Evolutionary conservation across 2,329 filamentous ascomycete species (phyloP).

Genomic region (Leptographium galeiforme): DNA sequence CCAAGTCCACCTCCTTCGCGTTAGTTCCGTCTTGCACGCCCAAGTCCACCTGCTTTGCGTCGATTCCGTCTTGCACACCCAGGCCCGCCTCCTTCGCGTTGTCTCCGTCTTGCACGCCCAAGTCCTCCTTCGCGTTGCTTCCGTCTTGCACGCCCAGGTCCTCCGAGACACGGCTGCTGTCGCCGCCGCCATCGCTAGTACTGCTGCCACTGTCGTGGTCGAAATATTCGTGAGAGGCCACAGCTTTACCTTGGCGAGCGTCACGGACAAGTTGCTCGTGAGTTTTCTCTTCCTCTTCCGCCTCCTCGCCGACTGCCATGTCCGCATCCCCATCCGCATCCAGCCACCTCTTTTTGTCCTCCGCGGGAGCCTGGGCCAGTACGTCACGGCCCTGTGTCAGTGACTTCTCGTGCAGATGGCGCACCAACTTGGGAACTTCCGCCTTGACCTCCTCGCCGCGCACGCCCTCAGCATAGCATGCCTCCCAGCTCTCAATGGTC

Average conservation of each 20-base stretch:
- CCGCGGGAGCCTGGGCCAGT: conserved; percentile 55
- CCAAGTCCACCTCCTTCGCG: background rate
- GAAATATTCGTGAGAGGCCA: background rate
- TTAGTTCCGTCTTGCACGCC: no score
- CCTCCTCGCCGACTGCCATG: conserved; percentile 62
- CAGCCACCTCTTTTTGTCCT: conserved; percentile 67
- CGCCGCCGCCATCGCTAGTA: background rate
- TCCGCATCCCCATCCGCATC: conserved; percentile 60
- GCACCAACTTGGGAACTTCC: conserved; percentile 59
- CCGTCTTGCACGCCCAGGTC: background rate
- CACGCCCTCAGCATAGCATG: conserved; percentile 78
- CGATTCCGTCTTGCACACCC: no score
- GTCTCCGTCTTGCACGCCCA: no score
- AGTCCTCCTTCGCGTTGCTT: background rate
- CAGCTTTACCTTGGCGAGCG: background rate
- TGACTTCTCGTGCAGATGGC: conserved; percentile 69
- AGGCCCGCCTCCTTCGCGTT: no score
- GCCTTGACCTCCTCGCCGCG: conserved; percentile 55
- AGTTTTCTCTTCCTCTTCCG: conserved; percentile 6
- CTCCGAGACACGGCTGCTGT: background rate
- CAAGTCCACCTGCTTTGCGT: no score
- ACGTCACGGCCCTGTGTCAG: conserved; percentile 70
- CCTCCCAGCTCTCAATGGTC: conserved; percentile 90
- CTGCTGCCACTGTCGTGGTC: conserved; percentile 6
- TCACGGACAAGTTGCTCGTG: conserved; percentile 1